Percentiles rank a stretch among this genome's conserved stretches.
Conservation (phyloP, 1,284 basidiomycete species). For the Pterula multifida region DNA sequence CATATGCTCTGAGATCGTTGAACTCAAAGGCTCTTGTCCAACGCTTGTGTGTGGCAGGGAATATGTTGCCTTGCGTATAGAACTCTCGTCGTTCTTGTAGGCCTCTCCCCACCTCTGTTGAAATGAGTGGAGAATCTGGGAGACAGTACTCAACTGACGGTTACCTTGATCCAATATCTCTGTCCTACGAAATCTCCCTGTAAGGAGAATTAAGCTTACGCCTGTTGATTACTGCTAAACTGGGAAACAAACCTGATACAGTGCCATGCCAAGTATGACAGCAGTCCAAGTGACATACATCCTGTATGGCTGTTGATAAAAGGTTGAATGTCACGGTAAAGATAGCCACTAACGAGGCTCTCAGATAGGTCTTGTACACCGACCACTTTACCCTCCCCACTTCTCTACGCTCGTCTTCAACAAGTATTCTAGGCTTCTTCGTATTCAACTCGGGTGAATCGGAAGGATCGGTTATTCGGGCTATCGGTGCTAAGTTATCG, state of each 20-base stretch:
- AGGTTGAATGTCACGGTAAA: constrained; percentile 12
- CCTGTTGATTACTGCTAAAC: too few species aligned
- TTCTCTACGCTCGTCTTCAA: constrained; percentile 62
- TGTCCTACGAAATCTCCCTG: constrained; percentile 27
- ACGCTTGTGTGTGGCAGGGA: constrained; percentile 20
- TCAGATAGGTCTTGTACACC: constrained; percentile 71
- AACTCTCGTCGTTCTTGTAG: constrained; percentile 24
- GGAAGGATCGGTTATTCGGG: neutral
- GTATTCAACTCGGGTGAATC: constrained; percentile 12
- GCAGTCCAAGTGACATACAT: constrained; percentile 58
- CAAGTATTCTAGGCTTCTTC: constrained; percentile 48
- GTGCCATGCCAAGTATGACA: constrained; percentile 34
- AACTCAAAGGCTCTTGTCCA: too few species aligned
- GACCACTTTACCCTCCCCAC: constrained; percentile 68
- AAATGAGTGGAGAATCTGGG: neutral
- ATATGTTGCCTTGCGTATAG: constrained; percentile 18
- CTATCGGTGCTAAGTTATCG: too few species aligned
- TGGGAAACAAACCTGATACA: constrained; percentile 24
- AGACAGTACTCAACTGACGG: constrained; percentile 11
- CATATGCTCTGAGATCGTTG: too few species aligned
- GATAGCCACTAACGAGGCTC: constrained; percentile 49
- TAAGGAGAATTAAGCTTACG: neutral
- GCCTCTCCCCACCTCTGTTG: constrained; percentile 50
- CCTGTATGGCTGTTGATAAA: too few species aligned
- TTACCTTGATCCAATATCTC: constrained; percentile 67